Percentiles rank a stretch among this genome's conserved stretches.
These are phyloP conservation scores for Prunus mira DNA, from an alignment of 306 rosid genomes.

Conservation along the genomic window DNA sequence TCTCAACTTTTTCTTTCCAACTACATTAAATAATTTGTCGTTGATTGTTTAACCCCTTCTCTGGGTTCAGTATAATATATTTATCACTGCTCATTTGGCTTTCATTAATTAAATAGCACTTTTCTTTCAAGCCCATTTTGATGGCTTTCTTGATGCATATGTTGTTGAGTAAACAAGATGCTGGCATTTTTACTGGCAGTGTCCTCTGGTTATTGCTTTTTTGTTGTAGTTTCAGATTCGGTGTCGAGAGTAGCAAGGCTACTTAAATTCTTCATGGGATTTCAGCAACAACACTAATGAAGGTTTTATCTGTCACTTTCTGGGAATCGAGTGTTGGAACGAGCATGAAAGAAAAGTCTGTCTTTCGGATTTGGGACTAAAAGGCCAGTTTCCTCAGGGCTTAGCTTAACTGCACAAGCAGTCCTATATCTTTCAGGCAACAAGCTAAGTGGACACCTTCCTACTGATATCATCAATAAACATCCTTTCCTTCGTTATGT, in stretches of 20 bases:
- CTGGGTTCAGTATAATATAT: too few relatives aligned
- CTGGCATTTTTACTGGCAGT: conserved; percentile 14
- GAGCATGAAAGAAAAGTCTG: conserved; percentile 8
- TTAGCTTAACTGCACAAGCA: conserved; percentile 4
- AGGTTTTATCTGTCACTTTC: conserved; percentile 11
- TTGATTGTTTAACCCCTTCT: too few relatives aligned
- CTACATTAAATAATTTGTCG: too few relatives aligned
- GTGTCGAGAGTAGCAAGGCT: not conserved
- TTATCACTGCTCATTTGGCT: too few relatives aligned
- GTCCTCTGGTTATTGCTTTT: conserved; percentile 24
- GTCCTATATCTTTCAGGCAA: conserved; percentile 14
- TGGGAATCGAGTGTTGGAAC: conserved; percentile 21
- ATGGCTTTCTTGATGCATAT: conserved; percentile 22
- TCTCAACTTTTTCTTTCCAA: too few relatives aligned
- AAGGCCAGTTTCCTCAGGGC: conserved; percentile 20
- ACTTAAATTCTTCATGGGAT: conserved; percentile 14
- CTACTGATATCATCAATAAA: not conserved
- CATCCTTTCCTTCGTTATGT: not conserved
- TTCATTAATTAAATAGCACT: too few relatives aligned
- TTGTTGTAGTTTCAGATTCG: not conserved
- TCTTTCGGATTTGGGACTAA: conserved; percentile 5
- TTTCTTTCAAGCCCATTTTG: too few relatives aligned
- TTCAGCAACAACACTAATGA: conserved; percentile 7
- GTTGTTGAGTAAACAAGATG: conserved; percentile 24
- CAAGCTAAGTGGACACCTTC: not conserved